Conservation (phyloP, 169 alveolate genomes). For the Plasmodium cynomolgi region DNA sequence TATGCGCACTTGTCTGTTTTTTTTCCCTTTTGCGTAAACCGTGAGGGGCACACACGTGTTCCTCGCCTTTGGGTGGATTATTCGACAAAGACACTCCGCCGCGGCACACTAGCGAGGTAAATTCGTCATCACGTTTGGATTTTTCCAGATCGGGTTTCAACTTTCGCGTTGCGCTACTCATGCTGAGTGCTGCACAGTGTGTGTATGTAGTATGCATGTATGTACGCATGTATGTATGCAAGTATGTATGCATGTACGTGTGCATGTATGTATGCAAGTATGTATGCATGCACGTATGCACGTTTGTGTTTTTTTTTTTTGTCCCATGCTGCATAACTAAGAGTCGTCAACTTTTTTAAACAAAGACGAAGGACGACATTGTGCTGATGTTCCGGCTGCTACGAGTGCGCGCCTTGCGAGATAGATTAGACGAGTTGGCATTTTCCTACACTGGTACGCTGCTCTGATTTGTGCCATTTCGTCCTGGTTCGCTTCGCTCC, state of each 20-base stretch:
- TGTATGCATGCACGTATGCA: background rate
- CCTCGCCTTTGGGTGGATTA: background rate
- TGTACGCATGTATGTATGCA: background rate
- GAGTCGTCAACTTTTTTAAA: background rate
- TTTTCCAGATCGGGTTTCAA: background rate
- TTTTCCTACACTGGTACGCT: background rate
- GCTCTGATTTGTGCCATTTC: background rate
- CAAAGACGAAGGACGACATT: background rate
- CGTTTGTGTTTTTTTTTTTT: no score
- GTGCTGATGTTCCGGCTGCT: background rate
- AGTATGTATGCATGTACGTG: background rate
- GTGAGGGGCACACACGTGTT: background rate
- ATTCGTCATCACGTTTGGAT: background rate
- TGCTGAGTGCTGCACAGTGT: background rate
- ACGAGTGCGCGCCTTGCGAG: background rate
- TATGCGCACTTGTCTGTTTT: background rate
- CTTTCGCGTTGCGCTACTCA: background rate
- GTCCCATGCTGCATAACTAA: background rate
- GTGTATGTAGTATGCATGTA: background rate
- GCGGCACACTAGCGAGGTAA: background rate
- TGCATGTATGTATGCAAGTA: background rate
- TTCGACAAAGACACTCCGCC: background rate
- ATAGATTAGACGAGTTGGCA: background rate
- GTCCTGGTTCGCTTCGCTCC: background rate
- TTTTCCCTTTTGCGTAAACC: background rate